phyloP scores from a whole-genome alignment of 805 yeast genomes.

The Cyberlindnera samutprakarnensis region DNA sequence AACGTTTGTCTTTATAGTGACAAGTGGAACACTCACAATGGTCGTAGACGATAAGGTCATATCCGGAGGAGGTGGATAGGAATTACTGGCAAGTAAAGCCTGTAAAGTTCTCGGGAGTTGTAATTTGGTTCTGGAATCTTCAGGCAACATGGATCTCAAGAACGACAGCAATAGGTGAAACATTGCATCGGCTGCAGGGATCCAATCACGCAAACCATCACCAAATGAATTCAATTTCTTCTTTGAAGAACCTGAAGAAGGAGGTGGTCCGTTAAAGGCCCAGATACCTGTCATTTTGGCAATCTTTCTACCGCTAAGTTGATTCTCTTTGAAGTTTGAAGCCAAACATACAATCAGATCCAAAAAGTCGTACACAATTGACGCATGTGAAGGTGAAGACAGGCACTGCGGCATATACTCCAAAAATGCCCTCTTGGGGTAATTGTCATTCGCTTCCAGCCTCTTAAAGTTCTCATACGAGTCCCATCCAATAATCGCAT shows the following conservation, averaged over 20 bases:
- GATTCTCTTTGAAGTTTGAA: slow-evolving; percentile 70
- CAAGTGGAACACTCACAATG: slow-evolving; percentile 53
- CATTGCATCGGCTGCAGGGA: slow-evolving; percentile 77
- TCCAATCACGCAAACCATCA: slow-evolving; percentile 72
- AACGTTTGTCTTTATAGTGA: slow-evolving; percentile 36
- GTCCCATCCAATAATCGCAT: slow-evolving; percentile 81
- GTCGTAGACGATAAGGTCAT: slow-evolving; percentile 28
- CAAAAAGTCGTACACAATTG: slow-evolving; percentile 81
- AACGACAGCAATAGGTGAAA: slow-evolving; percentile 75
- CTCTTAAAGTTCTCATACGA: slow-evolving; percentile 64
- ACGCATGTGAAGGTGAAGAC: slow-evolving; percentile 79
- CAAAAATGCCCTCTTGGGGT: slow-evolving; percentile 66
- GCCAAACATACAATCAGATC: slow-evolving; percentile 73
- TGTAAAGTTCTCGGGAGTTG: slow-evolving; percentile 63
- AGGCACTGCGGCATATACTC: slow-evolving; percentile 81
- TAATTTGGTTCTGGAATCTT: slow-evolving; percentile 45
- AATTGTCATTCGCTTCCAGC: slow-evolving; percentile 56
- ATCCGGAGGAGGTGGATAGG: slow-evolving; percentile 77
- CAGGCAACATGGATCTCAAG: slow-evolving; percentile 68
- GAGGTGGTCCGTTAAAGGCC: slow-evolving; percentile 59
- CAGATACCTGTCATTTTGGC: slow-evolving; percentile 79
- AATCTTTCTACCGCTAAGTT: slow-evolving; percentile 72
- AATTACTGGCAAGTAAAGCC: slow-evolving; percentile 51
- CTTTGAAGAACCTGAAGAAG: slow-evolving; percentile 15
- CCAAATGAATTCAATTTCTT: slow-evolving; percentile 35